A percentile compares a stretch with the other conserved stretches of the same genome.
Evolutionary conservation across 169 alveolate species (phyloP).

Genomic region (Cryptosporidium ubiquitum): DNA sequence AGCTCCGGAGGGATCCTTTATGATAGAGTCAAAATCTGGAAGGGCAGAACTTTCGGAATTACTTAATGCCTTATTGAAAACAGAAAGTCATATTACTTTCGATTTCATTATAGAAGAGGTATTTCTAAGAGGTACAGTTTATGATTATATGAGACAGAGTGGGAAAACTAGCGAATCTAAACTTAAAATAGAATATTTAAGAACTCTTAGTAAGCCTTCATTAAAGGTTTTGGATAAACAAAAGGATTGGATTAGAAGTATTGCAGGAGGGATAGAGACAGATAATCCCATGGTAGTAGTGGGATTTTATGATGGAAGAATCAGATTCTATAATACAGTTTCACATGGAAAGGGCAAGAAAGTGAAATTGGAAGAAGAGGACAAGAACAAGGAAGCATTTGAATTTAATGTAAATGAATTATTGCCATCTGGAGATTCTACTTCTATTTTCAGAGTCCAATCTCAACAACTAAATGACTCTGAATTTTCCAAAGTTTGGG

Average conservation of each 20-base stretch:
- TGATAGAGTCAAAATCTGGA: conserved; percentile 13
- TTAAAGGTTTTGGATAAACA: conserved; percentile 12
- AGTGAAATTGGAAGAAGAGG: neutral
- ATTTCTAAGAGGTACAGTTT: conserved; percentile 25
- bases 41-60: conserved; percentile 55
- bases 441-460: conserved; percentile 25
- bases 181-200: conserved; percentile 32
- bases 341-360: neutral
- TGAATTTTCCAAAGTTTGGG: conserved; percentile 59
- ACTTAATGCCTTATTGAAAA: conserved; percentile 9
- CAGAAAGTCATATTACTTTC: conserved; percentile 12
- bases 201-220: conserved; percentile 20
- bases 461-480: conserved; percentile 62
- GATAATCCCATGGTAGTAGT: conserved; percentile 46
- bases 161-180: conserved; percentile 49
- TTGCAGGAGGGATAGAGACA: conserved; percentile 7
- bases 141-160: conserved; percentile 27
- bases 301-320: conserved; percentile 34
- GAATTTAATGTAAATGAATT: conserved; percentile 25
- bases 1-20: conserved; percentile 37
- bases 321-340: conserved; percentile 35
- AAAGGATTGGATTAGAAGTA: conserved; percentile 63
- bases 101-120: conserved; percentile 52
- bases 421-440: conserved; percentile 3
- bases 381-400: neutral